Conservation (phyloP, 129 eudicot species). For the Calendula officinalis region DNA sequence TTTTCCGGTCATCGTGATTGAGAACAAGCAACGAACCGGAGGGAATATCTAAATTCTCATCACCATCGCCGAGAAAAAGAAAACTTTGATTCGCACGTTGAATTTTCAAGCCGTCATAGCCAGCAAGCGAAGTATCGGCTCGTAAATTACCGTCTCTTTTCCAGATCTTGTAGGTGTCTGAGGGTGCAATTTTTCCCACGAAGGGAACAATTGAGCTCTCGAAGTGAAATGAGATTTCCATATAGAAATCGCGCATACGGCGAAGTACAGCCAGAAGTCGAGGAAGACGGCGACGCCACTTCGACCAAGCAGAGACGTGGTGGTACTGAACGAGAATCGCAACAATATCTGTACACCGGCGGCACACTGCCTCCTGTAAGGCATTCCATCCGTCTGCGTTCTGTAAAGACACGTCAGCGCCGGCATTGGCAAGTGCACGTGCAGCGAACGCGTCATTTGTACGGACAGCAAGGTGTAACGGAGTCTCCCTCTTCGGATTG, state of each 20-base stretch:
- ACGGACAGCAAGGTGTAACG: constrained; percentile 84
- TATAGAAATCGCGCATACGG: constrained; percentile 85
- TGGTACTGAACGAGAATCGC: constrained; percentile 69
- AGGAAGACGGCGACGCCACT: constrained; percentile 94
- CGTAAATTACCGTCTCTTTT: constrained; percentile 78
- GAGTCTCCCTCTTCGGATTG: constrained; percentile 61
- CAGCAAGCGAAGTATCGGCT: constrained; percentile 87
- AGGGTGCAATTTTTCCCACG: constrained; percentile 88
- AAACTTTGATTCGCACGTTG: constrained; percentile 93
- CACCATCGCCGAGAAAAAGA: constrained; percentile 80
- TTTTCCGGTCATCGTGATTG: constrained; percentile 68
- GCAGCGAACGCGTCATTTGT: constrained; percentile 68
- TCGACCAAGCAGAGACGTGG: constrained; percentile 79
- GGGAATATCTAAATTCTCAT: constrained; percentile 37
- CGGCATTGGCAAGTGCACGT: constrained; percentile 60
- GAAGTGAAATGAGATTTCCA: constrained; percentile 87
- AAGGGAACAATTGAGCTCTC: constrained; percentile 94
- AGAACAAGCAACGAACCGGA: constrained; percentile 66
- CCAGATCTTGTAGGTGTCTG: constrained; percentile 92
- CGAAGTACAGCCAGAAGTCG: constrained; percentile 64
- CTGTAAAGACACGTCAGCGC: constrained; percentile 85
- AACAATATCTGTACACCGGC: constrained; percentile 49
- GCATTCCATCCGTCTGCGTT: constrained; percentile 90
- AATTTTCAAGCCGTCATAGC: constrained; percentile 88
- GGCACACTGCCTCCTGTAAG: constrained; percentile 66